Evolutionary conservation across 148 eudicot genomes (phyloP).

Genomic region (Fagopyrum esculentum): DNA sequence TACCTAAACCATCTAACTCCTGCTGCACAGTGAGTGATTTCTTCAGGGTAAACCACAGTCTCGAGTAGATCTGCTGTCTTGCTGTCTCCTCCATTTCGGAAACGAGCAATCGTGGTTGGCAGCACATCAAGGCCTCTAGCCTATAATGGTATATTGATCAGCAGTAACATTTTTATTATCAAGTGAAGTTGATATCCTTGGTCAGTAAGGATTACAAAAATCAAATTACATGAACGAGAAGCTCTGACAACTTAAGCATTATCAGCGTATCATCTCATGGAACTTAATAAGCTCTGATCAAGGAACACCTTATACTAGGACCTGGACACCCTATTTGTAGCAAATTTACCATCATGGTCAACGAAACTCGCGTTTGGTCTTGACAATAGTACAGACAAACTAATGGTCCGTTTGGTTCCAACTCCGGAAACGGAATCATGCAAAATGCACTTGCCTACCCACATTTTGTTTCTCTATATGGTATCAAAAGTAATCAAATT

Average conservation of each 20-base stretch:
- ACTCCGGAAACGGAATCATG: no score
- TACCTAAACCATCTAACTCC: constrained; percentile 92
- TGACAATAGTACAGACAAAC: no score
- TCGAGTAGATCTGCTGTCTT: constrained; percentile 83
- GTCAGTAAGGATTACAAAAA: neutral
- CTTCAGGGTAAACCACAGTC: constrained; percentile 77
- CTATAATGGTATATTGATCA: constrained; percentile 23
- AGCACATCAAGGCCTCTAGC: constrained; percentile 97
- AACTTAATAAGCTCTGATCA: neutral
- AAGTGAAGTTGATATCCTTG: neutral
- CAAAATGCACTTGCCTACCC: no score
- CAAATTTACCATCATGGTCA: neutral
- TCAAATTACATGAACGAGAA: neutral
- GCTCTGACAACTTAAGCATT: neutral
- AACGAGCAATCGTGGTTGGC: constrained; percentile 86
- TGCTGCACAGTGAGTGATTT: constrained; percentile 92
- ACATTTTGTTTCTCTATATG: no score
- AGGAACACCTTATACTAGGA: neutral
- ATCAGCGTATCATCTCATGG: neutral
- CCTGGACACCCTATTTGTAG: neutral
- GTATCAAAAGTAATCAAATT: no score
- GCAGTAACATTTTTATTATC: neutral
- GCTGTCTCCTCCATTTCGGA: constrained; percentile 78
- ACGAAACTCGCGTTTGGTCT: neutral
- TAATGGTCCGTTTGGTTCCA: no score